phyloP scores from a whole-genome alignment of 1,284 basidiomycete genomes.

The Leccinum fallax region DNA sequence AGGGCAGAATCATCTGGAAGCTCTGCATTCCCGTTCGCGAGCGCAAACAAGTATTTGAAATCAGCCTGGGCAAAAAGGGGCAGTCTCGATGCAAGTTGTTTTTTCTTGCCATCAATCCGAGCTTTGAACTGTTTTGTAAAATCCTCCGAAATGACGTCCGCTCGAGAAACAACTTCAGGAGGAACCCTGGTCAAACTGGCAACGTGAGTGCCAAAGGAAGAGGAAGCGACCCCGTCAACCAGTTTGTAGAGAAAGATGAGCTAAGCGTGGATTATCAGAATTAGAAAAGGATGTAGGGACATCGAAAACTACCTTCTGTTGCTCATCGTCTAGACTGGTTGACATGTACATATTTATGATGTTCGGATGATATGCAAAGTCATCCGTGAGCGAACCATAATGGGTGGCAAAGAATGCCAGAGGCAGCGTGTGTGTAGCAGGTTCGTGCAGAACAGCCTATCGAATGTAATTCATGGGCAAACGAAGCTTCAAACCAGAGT shows the following conservation, averaged over 20 bases:
- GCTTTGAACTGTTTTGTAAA: constrained; percentile 87
- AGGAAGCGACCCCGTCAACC: constrained; percentile 84
- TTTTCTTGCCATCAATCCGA: constrained; percentile 66
- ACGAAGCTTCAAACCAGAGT: background rate
- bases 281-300: background rate
- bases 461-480: constrained; percentile 10
- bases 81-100: constrained; percentile 55
- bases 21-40: constrained; percentile 53
- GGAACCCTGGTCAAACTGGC: constrained; percentile 87
- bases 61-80: constrained; percentile 85
- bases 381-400: constrained; percentile 85
- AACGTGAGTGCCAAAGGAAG: constrained; percentile 92
- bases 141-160: constrained; percentile 83
- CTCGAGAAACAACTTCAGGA: constrained; percentile 78
- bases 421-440: constrained; percentile 88
- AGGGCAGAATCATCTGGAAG: constrained; percentile 42
- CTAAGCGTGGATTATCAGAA: constrained; percentile 38
- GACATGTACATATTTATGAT: constrained; percentile 95
- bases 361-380: constrained; percentile 89
- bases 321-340: constrained; percentile 88
- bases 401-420: constrained; percentile 88
- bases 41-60: constrained; percentile 73
- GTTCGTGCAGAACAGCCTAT: constrained; percentile 87
- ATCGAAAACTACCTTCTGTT: constrained; percentile 64
- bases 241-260: constrained; percentile 94